Evolutionary conservation across 2,329 filamentous ascomycete genomes (phyloP).

Genomic region (Colletotrichum spaethianum): DNA sequence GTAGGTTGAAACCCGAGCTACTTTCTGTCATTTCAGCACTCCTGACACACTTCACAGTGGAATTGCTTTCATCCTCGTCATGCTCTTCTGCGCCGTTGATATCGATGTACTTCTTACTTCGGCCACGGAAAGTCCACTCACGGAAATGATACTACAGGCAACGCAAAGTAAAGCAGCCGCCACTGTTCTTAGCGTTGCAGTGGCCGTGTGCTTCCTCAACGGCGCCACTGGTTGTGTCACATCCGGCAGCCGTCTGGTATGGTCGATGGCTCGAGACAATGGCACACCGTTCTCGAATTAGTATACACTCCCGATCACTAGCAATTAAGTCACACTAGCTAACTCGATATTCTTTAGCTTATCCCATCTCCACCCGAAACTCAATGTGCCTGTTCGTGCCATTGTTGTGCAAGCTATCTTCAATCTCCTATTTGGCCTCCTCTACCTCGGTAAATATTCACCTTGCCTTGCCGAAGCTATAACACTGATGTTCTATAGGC

Average conservation of each 20-base stretch:
- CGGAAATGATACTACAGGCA: conserved; percentile 54
- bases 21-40: fast-evolving
- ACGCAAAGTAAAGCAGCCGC: conserved; percentile 47
- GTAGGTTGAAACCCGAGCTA: background rate
- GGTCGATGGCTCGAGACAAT: conserved; percentile 56
- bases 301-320: background rate
- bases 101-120: conserved; percentile 55
- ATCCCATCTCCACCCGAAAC: conserved; percentile 50
- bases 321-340: background rate
- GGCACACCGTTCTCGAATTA: conserved; percentile 41
- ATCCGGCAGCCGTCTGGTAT: conserved; percentile 54
- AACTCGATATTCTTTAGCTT: background rate
- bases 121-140: conserved; percentile 58
- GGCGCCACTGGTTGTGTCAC: conserved; percentile 51
- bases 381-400: conserved; percentile 59
- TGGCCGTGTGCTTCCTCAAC: conserved; percentile 47
- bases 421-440: conserved; percentile 60
- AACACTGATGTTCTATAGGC: background rate
- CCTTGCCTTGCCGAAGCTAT: too few relatives aligned
- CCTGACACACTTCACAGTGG: conserved; percentile 45
- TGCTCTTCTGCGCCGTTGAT: conserved; percentile 59
- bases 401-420: conserved; percentile 59
- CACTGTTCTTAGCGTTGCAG: conserved; percentile 48
- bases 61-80: conserved; percentile 57
- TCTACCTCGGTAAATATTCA: conserved; percentile 56